A percentile compares a stretch with the other conserved stretches of the same genome.
Conservation (phyloP, 2,329 filamentous ascomycete species). For the Nothophoma quercina region DNA sequence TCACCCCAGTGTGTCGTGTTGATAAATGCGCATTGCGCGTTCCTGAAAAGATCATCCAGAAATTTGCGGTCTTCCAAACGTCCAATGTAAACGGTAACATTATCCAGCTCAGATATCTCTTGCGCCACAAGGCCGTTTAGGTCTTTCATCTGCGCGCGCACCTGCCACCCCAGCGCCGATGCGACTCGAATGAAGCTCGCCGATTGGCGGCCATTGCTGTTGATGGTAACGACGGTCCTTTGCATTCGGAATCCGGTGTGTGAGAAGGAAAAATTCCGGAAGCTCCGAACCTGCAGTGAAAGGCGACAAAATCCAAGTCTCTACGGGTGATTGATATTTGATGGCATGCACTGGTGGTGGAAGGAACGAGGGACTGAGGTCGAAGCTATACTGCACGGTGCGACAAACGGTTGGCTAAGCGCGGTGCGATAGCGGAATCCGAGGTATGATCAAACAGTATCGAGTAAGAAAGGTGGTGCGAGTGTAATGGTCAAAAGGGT, state of each 20-base stretch:
- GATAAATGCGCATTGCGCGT: constrained; percentile 90
- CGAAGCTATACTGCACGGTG: constrained; percentile 29
- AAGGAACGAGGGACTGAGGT: constrained; percentile 15
- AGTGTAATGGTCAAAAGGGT: constrained; percentile 16
- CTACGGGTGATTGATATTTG: background rate
- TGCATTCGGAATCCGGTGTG: constrained; percentile 42
- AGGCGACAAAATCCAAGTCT: constrained; percentile 2
- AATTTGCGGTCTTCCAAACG: constrained; percentile 75
- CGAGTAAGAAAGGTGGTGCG: constrained; percentile 35
- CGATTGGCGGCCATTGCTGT: constrained; percentile 93
- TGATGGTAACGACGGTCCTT: constrained; percentile 87
- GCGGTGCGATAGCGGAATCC: constrained; percentile 12
- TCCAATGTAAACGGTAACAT: constrained; percentile 76
- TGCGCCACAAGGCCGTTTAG: constrained; percentile 86
- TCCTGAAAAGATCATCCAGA: constrained; percentile 80
- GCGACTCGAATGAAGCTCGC: constrained; percentile 95
- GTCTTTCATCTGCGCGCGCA: constrained; percentile 89
- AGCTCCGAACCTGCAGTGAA: constrained; percentile 2
- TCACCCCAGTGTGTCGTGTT: constrained; percentile 98
- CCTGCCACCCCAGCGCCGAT: constrained; percentile 89
- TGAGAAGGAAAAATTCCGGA: background rate
- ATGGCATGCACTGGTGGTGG: constrained; percentile 27
- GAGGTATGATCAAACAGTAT: background rate
- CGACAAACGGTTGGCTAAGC: constrained; percentile 2
- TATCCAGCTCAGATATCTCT: constrained; percentile 82